Base-by-base conservation (phyloP, 2,329 filamentous ascomycete genomes). In the Fusarium goolgardi region DNA sequence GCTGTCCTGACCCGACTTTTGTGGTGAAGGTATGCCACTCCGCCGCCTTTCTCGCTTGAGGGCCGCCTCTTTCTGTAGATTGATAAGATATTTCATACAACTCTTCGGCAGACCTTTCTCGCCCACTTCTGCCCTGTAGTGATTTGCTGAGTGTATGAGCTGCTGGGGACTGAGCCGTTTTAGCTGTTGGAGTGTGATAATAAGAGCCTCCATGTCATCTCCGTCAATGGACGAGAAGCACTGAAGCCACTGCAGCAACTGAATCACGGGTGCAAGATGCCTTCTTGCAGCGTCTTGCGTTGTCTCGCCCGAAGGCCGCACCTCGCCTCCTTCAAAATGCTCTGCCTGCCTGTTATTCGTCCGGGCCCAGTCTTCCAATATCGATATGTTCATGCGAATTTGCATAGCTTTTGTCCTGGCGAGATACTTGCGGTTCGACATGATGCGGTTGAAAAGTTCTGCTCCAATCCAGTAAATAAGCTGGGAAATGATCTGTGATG, bases 391-490 rank as follows among this genome's bases (percentile, higher is more conserved):
- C 94, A 99, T 98, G 70, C 96, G 92, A 72, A 99, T 98, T 78
- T 99, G 96, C 96, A 99, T 99, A 5, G 96, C 96, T 79, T 99
- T 99, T 20, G 96, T 99, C 54, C 96, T 88, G 8, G 96, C 95
- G 12, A 99, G 85, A 75, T 97, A 99, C 77, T 95, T 94, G 69
- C 93, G 89, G 75, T 96, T 97, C 31, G 92, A 95, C 92, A 99
- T 97, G 78, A 99, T 92, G 60, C 95, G 91, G 78, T 99, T 99
- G 82, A 99, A 99, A 11, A 98, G 87, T 79, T 99, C 96, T 0
- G 95, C 93, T 9, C 94, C 92, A 18, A 99, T 86, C 96, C 96
- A 99, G 81, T 97, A 99, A 44, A 98, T 85, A 3, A 99, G 85
- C 75, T 99, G 96, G 5, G 94, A 92, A 27, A 97, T 83, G 59